phyloP scores from a whole-genome alignment of 345 rosid species.

The Salix brachista region DNA sequence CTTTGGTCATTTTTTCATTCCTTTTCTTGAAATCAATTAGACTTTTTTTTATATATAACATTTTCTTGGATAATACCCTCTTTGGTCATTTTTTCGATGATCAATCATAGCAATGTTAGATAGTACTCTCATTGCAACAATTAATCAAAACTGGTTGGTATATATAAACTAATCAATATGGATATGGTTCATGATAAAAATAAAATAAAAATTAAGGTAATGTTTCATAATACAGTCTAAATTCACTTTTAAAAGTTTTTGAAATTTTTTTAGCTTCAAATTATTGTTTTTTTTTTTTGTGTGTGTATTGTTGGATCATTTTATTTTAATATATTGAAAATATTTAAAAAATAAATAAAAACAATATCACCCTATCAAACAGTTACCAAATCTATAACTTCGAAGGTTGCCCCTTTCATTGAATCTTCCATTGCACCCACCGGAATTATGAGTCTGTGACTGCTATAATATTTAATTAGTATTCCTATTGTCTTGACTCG shows the following conservation, averaged over 20 bases:
- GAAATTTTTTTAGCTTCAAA: too few relatives aligned
- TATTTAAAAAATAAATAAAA: too few relatives aligned
- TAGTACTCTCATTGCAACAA: background rate
- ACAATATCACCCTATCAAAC: too few relatives aligned
- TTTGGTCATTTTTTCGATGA: too few relatives aligned
- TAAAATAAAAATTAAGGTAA: too few relatives aligned
- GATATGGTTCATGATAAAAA: background rate
- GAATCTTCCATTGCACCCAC: background rate
- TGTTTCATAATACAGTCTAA: too few relatives aligned
- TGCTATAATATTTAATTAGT: background rate
- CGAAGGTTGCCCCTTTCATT: background rate
- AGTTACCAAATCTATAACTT: background rate
- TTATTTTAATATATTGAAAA: too few relatives aligned
- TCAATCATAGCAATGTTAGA: background rate
- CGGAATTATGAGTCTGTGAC: background rate
- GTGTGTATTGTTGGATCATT: too few relatives aligned
- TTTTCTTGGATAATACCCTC: too few relatives aligned
- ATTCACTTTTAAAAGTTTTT: too few relatives aligned
- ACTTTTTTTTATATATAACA: too few relatives aligned
- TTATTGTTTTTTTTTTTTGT: too few relatives aligned
- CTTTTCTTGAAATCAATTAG: background rate
- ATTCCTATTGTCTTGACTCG: background rate
- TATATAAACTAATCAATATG: background rate
- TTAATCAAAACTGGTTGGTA: background rate
- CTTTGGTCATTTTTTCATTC: background rate